Conservation (phyloP, 495 filamentous ascomycete species). For the Penicillium coprophilum region DNA sequence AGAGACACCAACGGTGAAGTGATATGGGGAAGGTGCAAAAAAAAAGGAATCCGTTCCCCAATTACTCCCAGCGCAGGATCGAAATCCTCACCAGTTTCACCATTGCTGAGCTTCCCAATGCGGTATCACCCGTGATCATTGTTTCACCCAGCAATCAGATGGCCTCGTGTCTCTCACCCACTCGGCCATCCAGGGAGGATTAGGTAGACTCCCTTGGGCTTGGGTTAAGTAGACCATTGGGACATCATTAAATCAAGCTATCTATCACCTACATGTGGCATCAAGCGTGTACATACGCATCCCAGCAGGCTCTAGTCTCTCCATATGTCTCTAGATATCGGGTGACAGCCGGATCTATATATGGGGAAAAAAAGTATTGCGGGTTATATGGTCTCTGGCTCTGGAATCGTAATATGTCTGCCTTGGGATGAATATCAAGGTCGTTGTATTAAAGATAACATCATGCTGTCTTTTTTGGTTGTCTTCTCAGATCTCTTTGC, state of each 20-base stretch:
- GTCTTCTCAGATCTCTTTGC: not conserved
- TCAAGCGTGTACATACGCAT: too few relatives aligned
- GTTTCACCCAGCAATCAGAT: not conserved
- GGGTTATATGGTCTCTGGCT: not conserved
- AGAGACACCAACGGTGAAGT: too few relatives aligned
- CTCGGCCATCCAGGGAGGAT: not conserved
- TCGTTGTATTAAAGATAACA: not conserved
- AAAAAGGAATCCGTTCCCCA: too few relatives aligned
- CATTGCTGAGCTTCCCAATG: not conserved
- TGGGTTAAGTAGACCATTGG: not conserved
- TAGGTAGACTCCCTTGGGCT: not conserved
- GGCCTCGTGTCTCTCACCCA: slow-evolving; percentile 1
- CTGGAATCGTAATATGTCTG: not conserved
- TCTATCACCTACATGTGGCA: too few relatives aligned
- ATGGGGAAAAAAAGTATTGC: not conserved
- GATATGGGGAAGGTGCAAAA: too few relatives aligned
- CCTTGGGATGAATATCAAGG: not conserved
- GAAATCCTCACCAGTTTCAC: not conserved
- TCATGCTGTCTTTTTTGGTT: not conserved
- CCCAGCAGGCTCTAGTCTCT: too few relatives aligned
- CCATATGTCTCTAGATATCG: not conserved
- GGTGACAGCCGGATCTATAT: not conserved
- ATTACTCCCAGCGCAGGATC: too few relatives aligned
- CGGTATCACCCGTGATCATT: slow-evolving; percentile 4
- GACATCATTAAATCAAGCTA: too few relatives aligned